Evolutionary conservation across 352 stramenopile genomes (phyloP).

Genomic region (Phytopythium delawarense): DNA sequence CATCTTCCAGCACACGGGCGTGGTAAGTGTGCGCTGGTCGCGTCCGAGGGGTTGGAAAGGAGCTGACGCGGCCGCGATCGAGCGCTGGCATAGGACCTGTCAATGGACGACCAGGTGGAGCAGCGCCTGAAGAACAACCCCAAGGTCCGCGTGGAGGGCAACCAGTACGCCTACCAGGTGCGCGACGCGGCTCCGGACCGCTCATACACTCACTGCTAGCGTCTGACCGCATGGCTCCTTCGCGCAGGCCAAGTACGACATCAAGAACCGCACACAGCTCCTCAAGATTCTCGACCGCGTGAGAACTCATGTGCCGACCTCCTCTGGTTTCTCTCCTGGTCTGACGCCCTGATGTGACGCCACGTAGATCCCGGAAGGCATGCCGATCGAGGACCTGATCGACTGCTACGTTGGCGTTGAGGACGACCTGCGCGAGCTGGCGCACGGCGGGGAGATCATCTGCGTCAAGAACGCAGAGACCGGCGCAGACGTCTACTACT

Average conservation of each 20-base stretch:
- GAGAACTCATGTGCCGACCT: neutral
- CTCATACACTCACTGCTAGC: neutral
- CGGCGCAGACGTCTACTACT: slow-evolving; percentile 74
- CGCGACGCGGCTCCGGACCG: neutral
- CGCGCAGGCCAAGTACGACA: slow-evolving; percentile 82
- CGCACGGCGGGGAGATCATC: slow-evolving; percentile 74
- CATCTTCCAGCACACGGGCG: slow-evolving; percentile 81
- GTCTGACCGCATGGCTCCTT: neutral
- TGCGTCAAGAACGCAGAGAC: slow-evolving; percentile 83
- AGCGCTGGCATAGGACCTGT: slow-evolving; percentile 40
- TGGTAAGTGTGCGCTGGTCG: slow-evolving; percentile 35
- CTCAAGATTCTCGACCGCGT: slow-evolving; percentile 77
- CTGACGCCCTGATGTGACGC: neutral
- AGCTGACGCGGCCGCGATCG: neutral
- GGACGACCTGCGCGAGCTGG: slow-evolving; percentile 70
- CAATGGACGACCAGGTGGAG: slow-evolving; percentile 80
- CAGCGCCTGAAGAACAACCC: slow-evolving; percentile 85
- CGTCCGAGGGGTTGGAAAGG: neutral
- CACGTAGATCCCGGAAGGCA: slow-evolving; percentile 67
- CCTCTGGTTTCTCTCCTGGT: neutral
- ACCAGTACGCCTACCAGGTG: slow-evolving; percentile 81
- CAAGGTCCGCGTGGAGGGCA: slow-evolving; percentile 71
- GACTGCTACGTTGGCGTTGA: slow-evolving; percentile 81
- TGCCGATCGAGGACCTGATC: slow-evolving; percentile 79
- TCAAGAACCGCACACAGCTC: slow-evolving; percentile 78